phyloP scores from a whole-genome alignment of 2,329 filamentous ascomycete genomes.

The Metarhizium humberi region DNA sequence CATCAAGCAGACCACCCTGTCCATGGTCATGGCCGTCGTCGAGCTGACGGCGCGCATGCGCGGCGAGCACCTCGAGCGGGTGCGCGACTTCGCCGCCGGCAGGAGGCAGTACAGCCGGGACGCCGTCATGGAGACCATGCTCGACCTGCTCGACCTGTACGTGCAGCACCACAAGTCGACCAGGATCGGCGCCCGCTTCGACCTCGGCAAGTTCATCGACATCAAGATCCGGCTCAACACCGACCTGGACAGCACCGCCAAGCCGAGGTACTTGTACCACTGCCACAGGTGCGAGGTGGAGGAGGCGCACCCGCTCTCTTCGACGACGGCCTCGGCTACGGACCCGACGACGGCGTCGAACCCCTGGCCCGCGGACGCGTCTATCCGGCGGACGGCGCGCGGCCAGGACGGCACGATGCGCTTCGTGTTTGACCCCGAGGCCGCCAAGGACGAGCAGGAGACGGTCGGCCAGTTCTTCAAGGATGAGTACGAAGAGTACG shows the following conservation, averaged over 20 bases:
- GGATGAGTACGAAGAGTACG: constrained; percentile 67
- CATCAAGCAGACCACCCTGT: constrained; percentile 79
- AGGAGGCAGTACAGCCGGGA: constrained; percentile 37
- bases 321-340: constrained; percentile 12
- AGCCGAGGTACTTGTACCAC: constrained; percentile 55
- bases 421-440: constrained; percentile 77
- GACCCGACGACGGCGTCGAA: constrained; percentile 22
- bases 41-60: constrained; percentile 70
- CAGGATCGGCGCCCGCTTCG: constrained; percentile 61
- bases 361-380: constrained; percentile 26
- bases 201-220: constrained; percentile 71
- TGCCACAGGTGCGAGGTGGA: constrained; percentile 42
- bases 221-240: constrained; percentile 82
- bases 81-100: constrained; percentile 39
- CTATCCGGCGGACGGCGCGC: constrained; percentile 24
- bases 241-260: constrained; percentile 55
- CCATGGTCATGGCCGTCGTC: constrained; percentile 72
- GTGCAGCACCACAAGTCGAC: constrained; percentile 72
- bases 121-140: constrained; percentile 63
- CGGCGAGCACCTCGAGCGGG: constrained; percentile 40
- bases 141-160: constrained; percentile 88
- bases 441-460: constrained; percentile 62
- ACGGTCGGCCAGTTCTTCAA: constrained; percentile 60
- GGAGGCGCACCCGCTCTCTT: constrained; percentile 21
- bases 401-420: constrained; percentile 66